phyloP scores from a whole-genome alignment of 495 filamentous ascomycete genomes.

The Aspergillus nidulans region DNA sequence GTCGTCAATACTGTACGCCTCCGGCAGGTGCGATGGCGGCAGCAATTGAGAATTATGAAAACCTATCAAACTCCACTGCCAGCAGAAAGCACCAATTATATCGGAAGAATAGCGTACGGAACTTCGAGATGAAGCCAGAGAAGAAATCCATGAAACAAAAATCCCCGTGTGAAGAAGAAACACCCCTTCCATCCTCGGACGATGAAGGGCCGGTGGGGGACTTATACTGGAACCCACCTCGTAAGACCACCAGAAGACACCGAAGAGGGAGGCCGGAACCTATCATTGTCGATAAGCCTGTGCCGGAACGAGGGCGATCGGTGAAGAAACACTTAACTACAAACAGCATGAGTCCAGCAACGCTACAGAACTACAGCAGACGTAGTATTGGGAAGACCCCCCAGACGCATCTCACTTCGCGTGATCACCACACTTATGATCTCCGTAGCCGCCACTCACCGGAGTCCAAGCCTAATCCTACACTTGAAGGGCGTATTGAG shows the following conservation, averaged over 20 bases:
- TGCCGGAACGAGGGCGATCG: conserved; percentile 1
- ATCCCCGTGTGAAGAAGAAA: conserved; percentile 21
- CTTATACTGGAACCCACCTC: conserved; percentile 11
- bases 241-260: neutral
- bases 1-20: conserved; percentile 20
- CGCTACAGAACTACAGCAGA: conserved; percentile 24
- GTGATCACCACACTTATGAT: conserved; percentile 21
- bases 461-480: conserved; percentile 12
- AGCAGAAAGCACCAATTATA: conserved; percentile 19
- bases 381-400: conserved; percentile 21
- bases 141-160: conserved; percentile 21
- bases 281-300: conserved; percentile 10
- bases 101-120: conserved; percentile 29
- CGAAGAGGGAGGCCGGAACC: conserved; percentile 12
- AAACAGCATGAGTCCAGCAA: conserved; percentile 14
- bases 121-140: conserved; percentile 22
- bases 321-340: conserved; percentile 7
- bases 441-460: conserved; percentile 18
- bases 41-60: conserved; percentile 10
- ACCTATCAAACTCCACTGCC: conserved; percentile 4
- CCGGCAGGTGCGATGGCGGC: neutral
- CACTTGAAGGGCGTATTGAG: conserved; percentile 36
- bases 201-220: conserved; percentile 32
- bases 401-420: conserved; percentile 22
- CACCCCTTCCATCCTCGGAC: conserved; percentile 40